phyloP scores from a whole-genome alignment of 768 basidiomycete genomes.

The Hypsizygus marmoreus region DNA sequence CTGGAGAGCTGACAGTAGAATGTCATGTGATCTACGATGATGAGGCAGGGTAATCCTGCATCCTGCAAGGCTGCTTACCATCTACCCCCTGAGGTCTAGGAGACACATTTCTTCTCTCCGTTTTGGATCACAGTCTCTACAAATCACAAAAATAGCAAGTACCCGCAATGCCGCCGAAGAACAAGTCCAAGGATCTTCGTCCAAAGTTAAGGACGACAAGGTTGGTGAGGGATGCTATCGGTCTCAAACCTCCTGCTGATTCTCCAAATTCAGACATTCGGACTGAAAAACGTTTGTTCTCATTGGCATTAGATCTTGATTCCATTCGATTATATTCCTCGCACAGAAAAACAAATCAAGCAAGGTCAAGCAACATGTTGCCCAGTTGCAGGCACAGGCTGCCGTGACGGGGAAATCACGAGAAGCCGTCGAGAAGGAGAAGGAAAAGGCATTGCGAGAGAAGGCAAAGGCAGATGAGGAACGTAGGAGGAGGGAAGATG shows the following conservation, averaged over 20 bases:
- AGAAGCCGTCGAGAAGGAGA: slow-evolving; percentile 80
- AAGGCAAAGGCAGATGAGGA: slow-evolving; percentile 81
- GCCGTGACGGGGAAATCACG: slow-evolving; percentile 77
- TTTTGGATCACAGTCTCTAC: slow-evolving; percentile 9
- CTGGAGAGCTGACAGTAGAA: too few species aligned
- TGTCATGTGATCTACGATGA: too few species aligned
- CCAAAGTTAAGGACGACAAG: slow-evolving; percentile 27
- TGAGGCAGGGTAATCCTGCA: neutral
- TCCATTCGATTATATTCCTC: slow-evolving; percentile 11
- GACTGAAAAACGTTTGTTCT: slow-evolving; percentile 23
- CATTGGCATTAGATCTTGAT: neutral
- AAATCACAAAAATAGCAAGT: neutral
- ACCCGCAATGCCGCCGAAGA: slow-evolving; percentile 24
- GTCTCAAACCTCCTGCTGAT: slow-evolving; percentile 8
- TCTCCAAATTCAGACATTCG: slow-evolving; percentile 19
- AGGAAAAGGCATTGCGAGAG: slow-evolving; percentile 74
- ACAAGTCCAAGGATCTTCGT: slow-evolving; percentile 23
- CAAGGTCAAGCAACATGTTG: slow-evolving; percentile 87
- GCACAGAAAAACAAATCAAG: slow-evolving; percentile 90
- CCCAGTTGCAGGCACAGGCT: slow-evolving; percentile 77
- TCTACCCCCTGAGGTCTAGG: too few species aligned
- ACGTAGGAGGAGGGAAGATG: slow-evolving; percentile 83
- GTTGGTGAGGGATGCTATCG: slow-evolving; percentile 10
- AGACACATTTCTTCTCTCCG: neutral
- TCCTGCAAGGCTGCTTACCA: too few species aligned